Conservation (phyloP, 2,329 filamentous ascomycete species). For the Fusarium sterilihyphosum region DNA sequence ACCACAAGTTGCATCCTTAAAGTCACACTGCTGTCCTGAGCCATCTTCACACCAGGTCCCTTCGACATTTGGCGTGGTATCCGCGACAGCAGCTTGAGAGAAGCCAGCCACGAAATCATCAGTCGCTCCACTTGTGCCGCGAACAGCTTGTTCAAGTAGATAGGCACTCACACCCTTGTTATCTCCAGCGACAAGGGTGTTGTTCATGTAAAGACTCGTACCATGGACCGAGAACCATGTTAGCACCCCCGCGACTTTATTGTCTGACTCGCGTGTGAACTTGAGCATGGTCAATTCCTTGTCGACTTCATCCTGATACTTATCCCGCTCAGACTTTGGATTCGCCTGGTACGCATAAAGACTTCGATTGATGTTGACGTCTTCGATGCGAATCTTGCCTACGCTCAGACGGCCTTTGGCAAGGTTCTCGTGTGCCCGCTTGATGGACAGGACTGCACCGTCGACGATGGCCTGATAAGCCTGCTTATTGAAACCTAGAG, state of each 20-base stretch:
- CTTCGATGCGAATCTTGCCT: slow-evolving; percentile 2
- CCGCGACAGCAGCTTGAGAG: neutral
- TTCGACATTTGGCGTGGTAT: neutral
- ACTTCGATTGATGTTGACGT: slow-evolving; percentile 11
- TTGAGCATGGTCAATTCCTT: slow-evolving; percentile 16
- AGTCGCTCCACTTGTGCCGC: neutral
- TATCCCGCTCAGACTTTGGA: neutral
- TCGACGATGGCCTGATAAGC: slow-evolving; percentile 4
- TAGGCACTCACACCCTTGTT: slow-evolving; percentile 10
- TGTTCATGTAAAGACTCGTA: slow-evolving; percentile 9
- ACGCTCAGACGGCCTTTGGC: neutral
- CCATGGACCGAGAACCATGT: slow-evolving; percentile 2
- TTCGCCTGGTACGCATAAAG: neutral
- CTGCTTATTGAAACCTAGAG: neutral
- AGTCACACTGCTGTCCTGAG: neutral
- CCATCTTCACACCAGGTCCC: slow-evolving; percentile 12
- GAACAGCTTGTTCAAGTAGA: neutral
- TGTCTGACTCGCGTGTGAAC: neutral
- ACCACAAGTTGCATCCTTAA: neutral
- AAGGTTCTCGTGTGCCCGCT: neutral
- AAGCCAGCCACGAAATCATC: slow-evolving; percentile 4
- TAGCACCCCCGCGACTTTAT: neutral
- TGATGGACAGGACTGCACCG: neutral
- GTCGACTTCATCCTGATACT: neutral
- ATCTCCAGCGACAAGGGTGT: neutral